Evolutionary conservation across 1,139 yeast genomes (phyloP).

Genomic region (Insectozyma bohioensis): DNA sequence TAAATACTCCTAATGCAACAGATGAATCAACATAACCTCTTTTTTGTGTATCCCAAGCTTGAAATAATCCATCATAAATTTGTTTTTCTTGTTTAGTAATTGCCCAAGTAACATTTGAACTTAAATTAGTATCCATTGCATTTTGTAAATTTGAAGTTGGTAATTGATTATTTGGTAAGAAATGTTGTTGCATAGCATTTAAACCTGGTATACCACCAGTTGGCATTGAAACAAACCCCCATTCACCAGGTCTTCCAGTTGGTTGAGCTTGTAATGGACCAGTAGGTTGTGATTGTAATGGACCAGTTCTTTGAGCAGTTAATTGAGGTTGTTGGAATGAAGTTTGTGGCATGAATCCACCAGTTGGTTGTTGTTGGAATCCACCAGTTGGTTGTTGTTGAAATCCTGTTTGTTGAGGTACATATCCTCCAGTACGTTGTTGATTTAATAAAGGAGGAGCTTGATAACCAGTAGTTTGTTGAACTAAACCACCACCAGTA

Average conservation of each 20-base stretch:
- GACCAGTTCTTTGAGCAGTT: slow-evolving; percentile 35
- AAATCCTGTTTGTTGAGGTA: slow-evolving; percentile 22
- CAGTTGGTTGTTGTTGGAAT: slow-evolving; percentile 21
- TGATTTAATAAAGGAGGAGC: slow-evolving; percentile 6
- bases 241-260: slow-evolving; percentile 77
- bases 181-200: slow-evolving; percentile 70
- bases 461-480: slow-evolving; percentile 37
- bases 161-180: slow-evolving; percentile 62
- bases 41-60: slow-evolving; percentile 75
- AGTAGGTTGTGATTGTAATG: slow-evolving; percentile 42
- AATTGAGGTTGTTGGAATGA: slow-evolving; percentile 33
- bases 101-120: slow-evolving; percentile 65
- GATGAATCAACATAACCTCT: slow-evolving; percentile 77
- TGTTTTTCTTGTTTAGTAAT: slow-evolving; percentile 83
- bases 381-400: slow-evolving; percentile 24
- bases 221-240: slow-evolving; percentile 78
- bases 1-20: slow-evolving; percentile 81
- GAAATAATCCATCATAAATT: slow-evolving; percentile 83
- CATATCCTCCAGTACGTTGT: slow-evolving; percentile 34
- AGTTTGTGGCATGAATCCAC: slow-evolving; percentile 36
- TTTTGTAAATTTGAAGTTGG: slow-evolving; percentile 45
- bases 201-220: slow-evolving; percentile 76
- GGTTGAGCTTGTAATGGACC: slow-evolving; percentile 50
- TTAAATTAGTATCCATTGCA: slow-evolving; percentile 52
- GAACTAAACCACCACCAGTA: slow-evolving; percentile 26